phyloP scores from a whole-genome alignment of 495 filamentous ascomycete genomes.

The Diplogelasinospora grovesii region DNA sequence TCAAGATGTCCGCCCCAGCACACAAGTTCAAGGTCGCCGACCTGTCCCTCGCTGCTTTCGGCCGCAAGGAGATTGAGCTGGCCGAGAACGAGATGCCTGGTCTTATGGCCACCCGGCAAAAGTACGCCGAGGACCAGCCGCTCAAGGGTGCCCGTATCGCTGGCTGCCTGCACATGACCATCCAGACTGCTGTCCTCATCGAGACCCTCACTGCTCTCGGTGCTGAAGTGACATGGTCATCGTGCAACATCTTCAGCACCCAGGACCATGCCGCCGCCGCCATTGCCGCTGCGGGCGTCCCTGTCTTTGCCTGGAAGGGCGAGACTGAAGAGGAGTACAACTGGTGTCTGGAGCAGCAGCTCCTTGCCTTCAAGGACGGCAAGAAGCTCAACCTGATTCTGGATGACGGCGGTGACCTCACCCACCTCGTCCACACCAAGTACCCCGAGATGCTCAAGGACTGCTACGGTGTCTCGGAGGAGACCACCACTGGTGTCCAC shows the following conservation, averaged over 20 bases:
- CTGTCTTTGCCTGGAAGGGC: slow-evolving; percentile 99
- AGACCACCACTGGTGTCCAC: slow-evolving; percentile 99
- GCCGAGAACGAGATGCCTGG: slow-evolving; percentile 98
- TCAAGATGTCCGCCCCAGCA: slow-evolving; percentile 68
- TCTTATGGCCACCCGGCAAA: slow-evolving; percentile 87
- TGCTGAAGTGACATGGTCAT: slow-evolving; percentile 96
- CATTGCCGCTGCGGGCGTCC: slow-evolving; percentile 87
- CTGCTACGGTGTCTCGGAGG: slow-evolving; percentile 98
- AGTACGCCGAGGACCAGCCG: slow-evolving; percentile 91
- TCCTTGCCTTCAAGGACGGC: slow-evolving; percentile 90
- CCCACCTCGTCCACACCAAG: slow-evolving; percentile 92
- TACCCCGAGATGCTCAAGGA: slow-evolving; percentile 95
- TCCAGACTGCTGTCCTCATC: slow-evolving; percentile 98
- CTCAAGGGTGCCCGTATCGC: slow-evolving; percentile 84
- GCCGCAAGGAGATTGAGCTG: slow-evolving; percentile 97
- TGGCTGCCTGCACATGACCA: slow-evolving; percentile 99
- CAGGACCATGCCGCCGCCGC: slow-evolving; percentile 98
- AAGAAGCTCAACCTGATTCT: slow-evolving; percentile 97
- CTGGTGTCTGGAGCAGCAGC: slow-evolving; percentile 99
- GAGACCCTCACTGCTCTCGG: slow-evolving; percentile 91
- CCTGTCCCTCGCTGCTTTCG: slow-evolving; percentile 94
- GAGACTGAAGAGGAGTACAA: slow-evolving; percentile 99
- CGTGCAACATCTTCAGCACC: slow-evolving; percentile 99
- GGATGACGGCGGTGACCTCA: slow-evolving; percentile 97
- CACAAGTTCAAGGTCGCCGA: slow-evolving; percentile 97